phyloP scores from a whole-genome alignment of 73 alveolate genomes.

The Urostyla sp. region DNA sequence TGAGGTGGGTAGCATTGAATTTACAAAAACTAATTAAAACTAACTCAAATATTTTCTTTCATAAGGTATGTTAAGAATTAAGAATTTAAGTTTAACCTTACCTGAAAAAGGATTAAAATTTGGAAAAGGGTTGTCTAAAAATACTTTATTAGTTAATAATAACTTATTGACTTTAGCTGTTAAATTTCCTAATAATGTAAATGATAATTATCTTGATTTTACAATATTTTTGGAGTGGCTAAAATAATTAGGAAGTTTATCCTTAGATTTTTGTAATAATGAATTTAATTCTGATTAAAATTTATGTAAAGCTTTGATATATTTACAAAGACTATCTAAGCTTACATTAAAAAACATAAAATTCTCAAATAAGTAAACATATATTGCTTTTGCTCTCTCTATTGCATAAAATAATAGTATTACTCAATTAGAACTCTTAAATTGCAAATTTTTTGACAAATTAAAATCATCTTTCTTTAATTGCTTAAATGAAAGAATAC shows the following conservation, averaged over 20 bases:
- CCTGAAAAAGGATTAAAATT: constrained; percentile 24
- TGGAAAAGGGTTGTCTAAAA: neutral
- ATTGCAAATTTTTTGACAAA: constrained; percentile 23
- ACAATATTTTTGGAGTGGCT: neutral
- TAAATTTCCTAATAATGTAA: neutral
- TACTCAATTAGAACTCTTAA: neutral
- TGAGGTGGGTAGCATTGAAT: neutral
- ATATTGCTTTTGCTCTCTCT: neutral
- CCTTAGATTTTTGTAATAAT: neutral
- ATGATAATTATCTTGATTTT: neutral
- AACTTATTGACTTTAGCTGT: neutral
- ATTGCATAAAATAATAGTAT: constrained; percentile 5
- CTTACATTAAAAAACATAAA: neutral
- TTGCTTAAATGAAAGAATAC: constrained; percentile 30
- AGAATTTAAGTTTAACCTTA: neutral
- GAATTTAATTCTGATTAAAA: neutral
- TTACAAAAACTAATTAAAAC: neutral
- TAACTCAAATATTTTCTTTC: neutral
- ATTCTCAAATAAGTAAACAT: constrained; percentile 19
- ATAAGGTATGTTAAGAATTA: neutral
- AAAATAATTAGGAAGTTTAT: neutral
- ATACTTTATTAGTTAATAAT: neutral
- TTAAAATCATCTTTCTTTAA: neutral
- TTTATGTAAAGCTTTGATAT: constrained; percentile 1
- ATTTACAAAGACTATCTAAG: neutral